These are phyloP conservation scores for Jaapia argillacea DNA, from an alignment of 768 basidiomycete genomes.

Conservation along the genomic window DNA sequence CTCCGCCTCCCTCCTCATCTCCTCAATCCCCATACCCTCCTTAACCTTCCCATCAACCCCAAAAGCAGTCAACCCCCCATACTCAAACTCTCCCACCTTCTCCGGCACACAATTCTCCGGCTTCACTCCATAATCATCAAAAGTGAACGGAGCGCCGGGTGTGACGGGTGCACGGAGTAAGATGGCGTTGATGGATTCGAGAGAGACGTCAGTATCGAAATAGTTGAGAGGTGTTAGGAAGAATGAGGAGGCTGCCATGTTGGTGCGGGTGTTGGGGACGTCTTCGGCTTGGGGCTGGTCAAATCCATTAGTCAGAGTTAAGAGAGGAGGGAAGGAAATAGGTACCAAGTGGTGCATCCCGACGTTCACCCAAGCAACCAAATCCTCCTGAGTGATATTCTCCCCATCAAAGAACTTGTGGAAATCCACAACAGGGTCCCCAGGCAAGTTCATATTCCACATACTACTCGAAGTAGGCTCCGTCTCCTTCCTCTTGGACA, in stretches of 20 bases:
- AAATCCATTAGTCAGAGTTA: neutral
- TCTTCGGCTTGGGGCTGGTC: slow-evolving; percentile 52
- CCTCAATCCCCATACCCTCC: slow-evolving; percentile 21
- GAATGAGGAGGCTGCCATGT: slow-evolving; percentile 47
- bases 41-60: slow-evolving; percentile 24
- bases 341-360: slow-evolving; percentile 56
- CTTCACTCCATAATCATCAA: slow-evolving; percentile 46
- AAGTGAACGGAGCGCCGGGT: slow-evolving; percentile 28
- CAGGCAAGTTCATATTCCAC: slow-evolving; percentile 60
- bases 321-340: neutral
- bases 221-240: slow-evolving; percentile 54
- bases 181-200: slow-evolving; percentile 46
- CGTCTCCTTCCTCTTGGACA: slow-evolving; percentile 48
- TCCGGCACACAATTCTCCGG: slow-evolving; percentile 28
- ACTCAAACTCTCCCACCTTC: slow-evolving; percentile 28
- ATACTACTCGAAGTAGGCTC: slow-evolving; percentile 47
- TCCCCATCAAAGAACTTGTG: slow-evolving; percentile 57
- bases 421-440: slow-evolving; percentile 43
- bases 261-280: slow-evolving; percentile 50
- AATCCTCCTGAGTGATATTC: slow-evolving; percentile 51
- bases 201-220: slow-evolving; percentile 52
- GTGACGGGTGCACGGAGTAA: slow-evolving; percentile 28
- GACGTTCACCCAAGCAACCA: slow-evolving; percentile 58
- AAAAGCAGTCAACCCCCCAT: slow-evolving; percentile 22
- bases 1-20: slow-evolving; percentile 30